Evolutionary conservation across 2,329 filamentous ascomycete species (phyloP), one percentile per base, ranked within the genome.

Genomic region (Colletotrichum chrysophilum): DNA sequence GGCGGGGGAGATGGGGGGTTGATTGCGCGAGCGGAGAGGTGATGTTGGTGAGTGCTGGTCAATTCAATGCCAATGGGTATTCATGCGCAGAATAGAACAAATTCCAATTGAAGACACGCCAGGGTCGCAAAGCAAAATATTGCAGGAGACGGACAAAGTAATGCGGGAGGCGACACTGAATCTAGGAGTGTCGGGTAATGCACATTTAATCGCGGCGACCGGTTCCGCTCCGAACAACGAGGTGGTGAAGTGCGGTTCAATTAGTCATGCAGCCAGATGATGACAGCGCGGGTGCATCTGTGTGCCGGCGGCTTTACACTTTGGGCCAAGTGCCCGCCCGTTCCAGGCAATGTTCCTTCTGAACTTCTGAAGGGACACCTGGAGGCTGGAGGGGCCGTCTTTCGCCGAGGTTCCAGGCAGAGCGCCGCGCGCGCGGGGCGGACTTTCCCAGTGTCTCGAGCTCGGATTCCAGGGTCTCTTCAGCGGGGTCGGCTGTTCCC

Each of bases 391-490:
- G 24, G 32, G 34, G 32, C 28, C 60, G 61, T 55, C n/a, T 32
- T 76, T 76, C 74, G 74, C 74, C 71, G 74, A 76, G 71, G 74
- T 76, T 76, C 72, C 72, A 72, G 43, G 8, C 38, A 52, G 18
- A 56, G 34, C 38, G 71, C 56, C 48, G 66, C 69, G 67, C 71
- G 71, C 66, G 67, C 48, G 67, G 71, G 56, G 56, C 67, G 32
- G 36, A 28, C 12, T 38, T 55, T 55, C 26, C n/a, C 34, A 65
- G 71, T 10, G 66, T 65, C 66, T 70, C 60, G 34, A 61, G 30
- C n/a, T 62, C 24, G 61, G 24, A 62, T 71, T 75, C 55, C 68
- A 75, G 73, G 73, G 73, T 68, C 56, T 75, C 64, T 43, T 48
- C 68, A 65, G 73, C 73, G 70, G 73, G 73, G 70, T 73, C 64